These are phyloP conservation scores for Microdochium nivale DNA, from an alignment of 2,329 filamentous ascomycete genomes.

Conservation along the genomic window DNA sequence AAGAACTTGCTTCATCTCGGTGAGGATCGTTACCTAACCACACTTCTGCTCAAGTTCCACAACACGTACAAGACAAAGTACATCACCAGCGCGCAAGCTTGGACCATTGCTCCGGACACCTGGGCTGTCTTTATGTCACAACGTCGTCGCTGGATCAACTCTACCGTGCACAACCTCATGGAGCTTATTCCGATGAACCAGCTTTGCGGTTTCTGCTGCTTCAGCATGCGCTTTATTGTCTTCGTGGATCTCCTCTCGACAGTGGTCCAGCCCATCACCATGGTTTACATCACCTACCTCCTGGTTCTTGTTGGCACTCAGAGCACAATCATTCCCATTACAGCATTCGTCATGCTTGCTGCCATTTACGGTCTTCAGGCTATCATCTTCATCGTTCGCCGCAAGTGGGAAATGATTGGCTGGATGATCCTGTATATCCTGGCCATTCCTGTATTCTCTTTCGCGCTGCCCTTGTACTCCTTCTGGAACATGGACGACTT, in stretches of 20 bases:
- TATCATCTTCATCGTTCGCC: slow-evolving; percentile 90
- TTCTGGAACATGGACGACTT: slow-evolving; percentile 99
- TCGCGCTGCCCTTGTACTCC: slow-evolving; percentile 81
- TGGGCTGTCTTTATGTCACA: slow-evolving; percentile 95
- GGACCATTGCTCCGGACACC: slow-evolving; percentile 93
- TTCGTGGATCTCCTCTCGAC: slow-evolving; percentile 91
- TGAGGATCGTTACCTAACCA: slow-evolving; percentile 96
- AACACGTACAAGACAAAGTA: slow-evolving; percentile 98
- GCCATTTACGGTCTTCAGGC: slow-evolving; percentile 97
- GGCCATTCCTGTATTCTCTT: slow-evolving; percentile 85
- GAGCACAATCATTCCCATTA: slow-evolving; percentile 63
- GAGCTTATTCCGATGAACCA: slow-evolving; percentile 90
- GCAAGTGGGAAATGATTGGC: slow-evolving; percentile 99
- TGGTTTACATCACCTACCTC: slow-evolving; percentile 84
- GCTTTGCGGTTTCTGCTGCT: slow-evolving; percentile 98
- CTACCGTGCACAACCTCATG: slow-evolving; percentile 93
- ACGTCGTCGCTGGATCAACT: slow-evolving; percentile 99
- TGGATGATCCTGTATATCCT: slow-evolving; percentile 97
- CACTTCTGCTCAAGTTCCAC: slow-evolving; percentile 85
- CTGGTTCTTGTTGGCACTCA: slow-evolving; percentile 63
- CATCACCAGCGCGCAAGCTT: slow-evolving; percentile 83
- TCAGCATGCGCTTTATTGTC: slow-evolving; percentile 97
- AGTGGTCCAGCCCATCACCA: slow-evolving; percentile 81
- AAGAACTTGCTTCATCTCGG: slow-evolving; percentile 96
- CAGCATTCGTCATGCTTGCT: slow-evolving; percentile 80